Conservation (phyloP, 306 rosid species). For the Boehmeria nivea region DNA sequence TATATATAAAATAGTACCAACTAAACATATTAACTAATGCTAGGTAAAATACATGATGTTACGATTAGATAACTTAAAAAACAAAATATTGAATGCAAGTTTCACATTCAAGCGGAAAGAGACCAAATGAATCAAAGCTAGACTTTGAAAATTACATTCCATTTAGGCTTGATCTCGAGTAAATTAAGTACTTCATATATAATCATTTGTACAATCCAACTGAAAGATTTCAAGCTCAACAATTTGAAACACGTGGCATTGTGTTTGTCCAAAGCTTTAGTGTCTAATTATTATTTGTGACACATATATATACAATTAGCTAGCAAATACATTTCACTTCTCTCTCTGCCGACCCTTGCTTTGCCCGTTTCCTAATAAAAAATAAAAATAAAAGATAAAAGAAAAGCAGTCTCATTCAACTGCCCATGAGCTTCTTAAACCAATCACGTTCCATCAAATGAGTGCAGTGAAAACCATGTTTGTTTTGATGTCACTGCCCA, state of each 20-base stretch:
- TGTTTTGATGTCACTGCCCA: slow-evolving; percentile 6
- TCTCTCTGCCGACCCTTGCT: slow-evolving; percentile 21
- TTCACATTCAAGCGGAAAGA: not conserved
- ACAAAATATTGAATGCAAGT: not conserved
- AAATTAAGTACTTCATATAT: not conserved
- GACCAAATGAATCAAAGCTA: too few species aligned
- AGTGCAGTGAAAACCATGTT: slow-evolving; percentile 25
- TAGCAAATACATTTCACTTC: not conserved
- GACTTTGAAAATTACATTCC: too few species aligned
- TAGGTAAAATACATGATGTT: too few species aligned
- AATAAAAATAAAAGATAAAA: not conserved
- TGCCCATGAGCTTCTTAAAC: slow-evolving; percentile 29
- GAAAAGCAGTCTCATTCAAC: slow-evolving; percentile 26
- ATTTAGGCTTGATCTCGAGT: too few species aligned
- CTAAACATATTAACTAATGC: too few species aligned
- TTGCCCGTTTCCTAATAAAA: not conserved
- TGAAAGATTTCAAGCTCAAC: not conserved
- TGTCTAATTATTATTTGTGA: not conserved
- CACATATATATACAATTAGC: not conserved
- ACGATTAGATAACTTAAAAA: too few species aligned
- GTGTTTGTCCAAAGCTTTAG: not conserved
- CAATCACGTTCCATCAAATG: slow-evolving; percentile 40
- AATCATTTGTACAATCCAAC: slow-evolving; percentile 13
- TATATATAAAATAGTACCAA: too few species aligned
- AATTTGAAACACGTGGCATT: slow-evolving; percentile 7